Evolutionary conservation across 306 rosid species (phyloP).

Genomic region (barrel medic (Medicago truncatula)): MtrunA17r5.0-ANR NC_053046.1:33629001-33629500

Average conservation of each 20-base stretch:
- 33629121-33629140: background rate
- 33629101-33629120: background rate
- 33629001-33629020: conserved; percentile 98
- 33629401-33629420: background rate
- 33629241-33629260: background rate
- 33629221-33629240: background rate
- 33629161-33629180: background rate
- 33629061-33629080: conserved; percentile 23
- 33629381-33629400: background rate
- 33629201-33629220: background rate
- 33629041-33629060: conserved; percentile 82
- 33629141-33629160: background rate
- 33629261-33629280: background rate
- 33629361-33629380: background rate
- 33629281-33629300: background rate
- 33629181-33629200: background rate
- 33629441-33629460: background rate
- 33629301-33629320: conserved; percentile 5
- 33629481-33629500: background rate
- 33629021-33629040: conserved; percentile 99
- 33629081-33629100: background rate
- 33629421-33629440: background rate
- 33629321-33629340: conserved; percentile 17
- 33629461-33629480: background rate
- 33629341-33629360: background rate